These are phyloP conservation scores for Metschnikowia reukaufii DNA, from an alignment of 805 yeast species.

Conservation along the genomic window DNA sequence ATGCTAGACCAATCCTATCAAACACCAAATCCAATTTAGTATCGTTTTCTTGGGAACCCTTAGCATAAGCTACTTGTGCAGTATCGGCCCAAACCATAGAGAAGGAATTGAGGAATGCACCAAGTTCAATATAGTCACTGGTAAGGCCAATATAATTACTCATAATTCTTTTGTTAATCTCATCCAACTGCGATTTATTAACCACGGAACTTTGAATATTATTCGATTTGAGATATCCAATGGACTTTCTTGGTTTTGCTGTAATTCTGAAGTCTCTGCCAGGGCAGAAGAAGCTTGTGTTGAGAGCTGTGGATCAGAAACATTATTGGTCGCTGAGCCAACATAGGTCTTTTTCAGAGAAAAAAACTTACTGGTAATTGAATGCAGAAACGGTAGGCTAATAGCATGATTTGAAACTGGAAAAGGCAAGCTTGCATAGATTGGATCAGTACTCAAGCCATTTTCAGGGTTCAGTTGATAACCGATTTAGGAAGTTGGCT, in stretches of 20 bases:
- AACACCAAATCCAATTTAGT: slow-evolving; percentile 38
- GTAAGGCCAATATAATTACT: slow-evolving; percentile 59
- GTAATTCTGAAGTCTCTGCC: slow-evolving; percentile 22
- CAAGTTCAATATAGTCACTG: slow-evolving; percentile 71
- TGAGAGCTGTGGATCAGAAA: slow-evolving; percentile 23
- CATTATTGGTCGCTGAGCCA: background rate
- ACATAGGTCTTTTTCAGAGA: slow-evolving; percentile 1
- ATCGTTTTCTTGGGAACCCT: slow-evolving; percentile 24
- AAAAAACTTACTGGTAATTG: slow-evolving; percentile 13
- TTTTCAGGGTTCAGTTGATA: slow-evolving; percentile 47
- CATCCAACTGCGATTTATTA: slow-evolving; percentile 49
- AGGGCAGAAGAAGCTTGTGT: slow-evolving; percentile 18
- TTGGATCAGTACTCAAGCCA: slow-evolving; percentile 36
- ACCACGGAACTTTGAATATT: slow-evolving; percentile 3
- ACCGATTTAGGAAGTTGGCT: slow-evolving; percentile 43
- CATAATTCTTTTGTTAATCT: slow-evolving; percentile 54
- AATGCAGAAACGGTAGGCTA: slow-evolving; percentile 33
- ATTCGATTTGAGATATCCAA: slow-evolving; percentile 21
- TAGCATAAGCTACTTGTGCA: slow-evolving; percentile 20
- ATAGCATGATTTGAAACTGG: slow-evolving; percentile 30
- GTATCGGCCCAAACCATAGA: slow-evolving; percentile 48
- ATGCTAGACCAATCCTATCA: slow-evolving; percentile 83
- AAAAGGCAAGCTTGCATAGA: slow-evolving; percentile 36
- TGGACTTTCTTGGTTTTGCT: slow-evolving; percentile 7
- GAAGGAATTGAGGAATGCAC: slow-evolving; percentile 53